phyloP scores from a whole-genome alignment of 1,139 yeast species.

The Hyphopichia khmerensis region DNA sequence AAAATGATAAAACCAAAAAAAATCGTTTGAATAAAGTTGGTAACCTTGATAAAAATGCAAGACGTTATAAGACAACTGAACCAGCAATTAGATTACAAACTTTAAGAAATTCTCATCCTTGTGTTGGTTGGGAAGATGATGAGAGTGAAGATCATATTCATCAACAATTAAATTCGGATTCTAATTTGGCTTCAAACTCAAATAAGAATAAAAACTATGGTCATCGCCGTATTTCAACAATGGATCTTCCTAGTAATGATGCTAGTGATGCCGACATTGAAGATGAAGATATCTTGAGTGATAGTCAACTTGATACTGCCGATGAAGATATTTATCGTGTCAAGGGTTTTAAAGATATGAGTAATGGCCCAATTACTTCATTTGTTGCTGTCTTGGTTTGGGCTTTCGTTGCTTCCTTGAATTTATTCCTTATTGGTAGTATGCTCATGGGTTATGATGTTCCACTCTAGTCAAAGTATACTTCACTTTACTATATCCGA shows the following conservation, averaged over 20 bases:
- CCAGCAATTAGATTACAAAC: constrained; percentile 46
- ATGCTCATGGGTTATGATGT: constrained; percentile 45
- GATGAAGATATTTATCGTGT: constrained; percentile 15
- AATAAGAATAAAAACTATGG: constrained; percentile 1
- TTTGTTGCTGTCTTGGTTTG: constrained; percentile 47
- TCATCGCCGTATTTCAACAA: neutral
- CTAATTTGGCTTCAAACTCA: neutral
- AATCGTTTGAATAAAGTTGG: neutral
- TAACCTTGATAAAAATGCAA: constrained; percentile 1
- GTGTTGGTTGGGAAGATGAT: constrained; percentile 46
- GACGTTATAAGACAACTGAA: constrained; percentile 31
- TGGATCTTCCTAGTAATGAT: neutral
- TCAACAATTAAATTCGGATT: constrained; percentile 9
- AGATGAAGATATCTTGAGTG: too few relatives aligned
- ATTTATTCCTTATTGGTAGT: constrained; percentile 50
- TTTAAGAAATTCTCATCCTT: constrained; percentile 44
- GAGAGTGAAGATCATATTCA: constrained; percentile 22
- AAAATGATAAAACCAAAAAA: neutral
- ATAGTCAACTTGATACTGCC: constrained; percentile 1
- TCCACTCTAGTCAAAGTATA: constrained; percentile 31
- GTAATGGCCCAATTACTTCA: constrained; percentile 49
- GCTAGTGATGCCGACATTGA: constrained; percentile 1
- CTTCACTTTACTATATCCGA: too few relatives aligned
- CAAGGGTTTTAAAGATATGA: constrained; percentile 50
- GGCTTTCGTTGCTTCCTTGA: constrained; percentile 52